Percentiles rank a stretch among this genome's conserved stretches.
Conservation (phyloP, 164 flowering plant species). For the Warburgia ugandensis region DNA sequence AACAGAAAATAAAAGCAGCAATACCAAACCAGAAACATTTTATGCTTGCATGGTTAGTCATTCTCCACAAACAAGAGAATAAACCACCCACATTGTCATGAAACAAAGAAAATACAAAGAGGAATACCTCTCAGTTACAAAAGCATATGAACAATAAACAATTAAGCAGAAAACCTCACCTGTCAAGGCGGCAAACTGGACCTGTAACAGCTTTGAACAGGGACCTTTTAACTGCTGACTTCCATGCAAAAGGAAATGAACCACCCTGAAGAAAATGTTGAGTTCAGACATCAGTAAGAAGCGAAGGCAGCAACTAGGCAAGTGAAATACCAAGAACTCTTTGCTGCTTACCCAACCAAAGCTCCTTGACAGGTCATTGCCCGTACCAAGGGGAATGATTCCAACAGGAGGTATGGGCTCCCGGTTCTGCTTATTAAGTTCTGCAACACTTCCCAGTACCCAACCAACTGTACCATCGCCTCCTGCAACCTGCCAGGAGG, state of each 20-base stretch:
- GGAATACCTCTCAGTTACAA: no score
- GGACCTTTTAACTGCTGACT: slow-evolving; percentile 67
- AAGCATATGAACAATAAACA: no score
- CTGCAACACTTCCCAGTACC: slow-evolving; percentile 74
- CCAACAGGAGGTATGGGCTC: slow-evolving; percentile 89
- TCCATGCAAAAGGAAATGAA: slow-evolving; percentile 97
- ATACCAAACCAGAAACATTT: no score
- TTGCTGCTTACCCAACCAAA: slow-evolving; percentile 99
- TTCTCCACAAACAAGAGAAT: no score
- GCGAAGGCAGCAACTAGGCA: not conserved
- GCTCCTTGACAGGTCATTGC: slow-evolving; percentile 88
- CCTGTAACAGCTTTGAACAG: slow-evolving; percentile 52
- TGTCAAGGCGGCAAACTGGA: slow-evolving; percentile 68
- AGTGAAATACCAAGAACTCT: no score
- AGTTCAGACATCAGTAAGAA: no score
- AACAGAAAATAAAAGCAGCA: no score
- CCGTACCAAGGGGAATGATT: slow-evolving; percentile 94
- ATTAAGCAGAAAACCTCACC: slow-evolving; percentile 45
- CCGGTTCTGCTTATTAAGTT: slow-evolving; percentile 46
- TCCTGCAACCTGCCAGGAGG: slow-evolving; percentile 80
- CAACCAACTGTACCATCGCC: slow-evolving; percentile 99
- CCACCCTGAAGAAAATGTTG: slow-evolving; percentile 64
- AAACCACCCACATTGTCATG: no score
- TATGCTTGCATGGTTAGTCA: no score
- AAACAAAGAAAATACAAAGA: no score